Conservation (phyloP, 2,329 filamentous ascomycete genomes). For the Beauveria australis region DNA sequence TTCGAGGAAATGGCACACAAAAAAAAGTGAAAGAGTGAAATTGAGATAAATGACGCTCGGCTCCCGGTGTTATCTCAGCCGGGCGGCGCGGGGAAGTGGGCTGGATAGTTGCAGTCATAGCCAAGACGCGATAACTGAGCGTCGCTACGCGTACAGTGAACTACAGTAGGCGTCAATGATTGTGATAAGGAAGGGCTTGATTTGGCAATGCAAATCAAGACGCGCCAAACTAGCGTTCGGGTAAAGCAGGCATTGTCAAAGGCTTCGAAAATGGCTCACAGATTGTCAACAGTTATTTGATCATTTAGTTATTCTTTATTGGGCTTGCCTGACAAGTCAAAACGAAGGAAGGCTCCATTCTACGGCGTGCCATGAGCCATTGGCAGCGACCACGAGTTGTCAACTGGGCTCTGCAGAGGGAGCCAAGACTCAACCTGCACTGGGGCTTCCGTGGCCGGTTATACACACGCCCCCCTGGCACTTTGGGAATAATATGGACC, state of each 20-base stretch:
- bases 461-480: background rate
- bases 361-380: background rate
- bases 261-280: background rate
- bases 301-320: background rate
- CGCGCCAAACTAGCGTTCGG: background rate
- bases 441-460: background rate
- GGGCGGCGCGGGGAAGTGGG: conserved; percentile 6
- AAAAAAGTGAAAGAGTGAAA: background rate
- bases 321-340: background rate
- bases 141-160: background rate
- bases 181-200: background rate
- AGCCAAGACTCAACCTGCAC: background rate
- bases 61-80: background rate
- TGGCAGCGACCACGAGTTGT: background rate
- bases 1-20: background rate
- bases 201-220: background rate
- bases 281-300: background rate
- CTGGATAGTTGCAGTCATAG: background rate
- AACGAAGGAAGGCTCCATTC: background rate
- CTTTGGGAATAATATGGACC: background rate
- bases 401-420: background rate
- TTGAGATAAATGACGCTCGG: background rate
- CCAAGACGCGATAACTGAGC: background rate
- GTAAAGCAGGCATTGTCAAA: background rate
- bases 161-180: background rate